Base-by-base conservation (phyloP, 176 grass and related monocot species). In the Carex pumila region DNA sequence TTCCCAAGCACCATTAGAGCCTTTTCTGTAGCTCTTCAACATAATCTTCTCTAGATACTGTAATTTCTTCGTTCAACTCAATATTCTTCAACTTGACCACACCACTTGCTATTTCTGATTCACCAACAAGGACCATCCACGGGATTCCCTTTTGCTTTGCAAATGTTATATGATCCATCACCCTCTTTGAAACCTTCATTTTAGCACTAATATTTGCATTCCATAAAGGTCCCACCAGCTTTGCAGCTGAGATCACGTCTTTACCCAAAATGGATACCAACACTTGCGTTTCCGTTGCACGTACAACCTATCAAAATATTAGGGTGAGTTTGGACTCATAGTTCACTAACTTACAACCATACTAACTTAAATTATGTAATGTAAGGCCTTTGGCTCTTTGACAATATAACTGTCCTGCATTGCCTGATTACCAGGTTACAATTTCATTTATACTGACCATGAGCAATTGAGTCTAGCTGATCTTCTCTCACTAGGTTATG, bases 171-270 rank as follows among this genome's bases (percentile, higher is more conserved):
- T 95, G 92, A 81, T 93, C 93, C 72, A 18, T 22, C 47, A 92
- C 84, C 73, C 90, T 91, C 18, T 94, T 91, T 25, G 93, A 90
- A 60, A 99, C 86, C 64, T 95, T 93, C 63, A 93, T 95, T 83
- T 99, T 92, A 84, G 91, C 86, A 80, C 94, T 99, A 86, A 99
- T 95, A 50, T 92, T 88, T 71, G 91, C 96, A 84, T 83, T 87
- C 96, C 96, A 99, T 73, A 99, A 58, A 70, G 94, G 88, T 13
- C 81, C 88, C 45, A 89, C 91, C 1, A 94, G 87, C 82, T 91
- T 90, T 2, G 96, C 88, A 2, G 93, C 93, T 68, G 93, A 73
- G 53, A 80, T 84, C 17, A 95, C 90, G 83, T 99, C 91, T 81
- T 98, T 95, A n/a, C 92, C 89, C 0, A 99, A 89, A 81, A 99